Base-by-base conservation (phyloP, 2,329 filamentous ascomycete genomes). In the Xylaria sp. region DNA sequence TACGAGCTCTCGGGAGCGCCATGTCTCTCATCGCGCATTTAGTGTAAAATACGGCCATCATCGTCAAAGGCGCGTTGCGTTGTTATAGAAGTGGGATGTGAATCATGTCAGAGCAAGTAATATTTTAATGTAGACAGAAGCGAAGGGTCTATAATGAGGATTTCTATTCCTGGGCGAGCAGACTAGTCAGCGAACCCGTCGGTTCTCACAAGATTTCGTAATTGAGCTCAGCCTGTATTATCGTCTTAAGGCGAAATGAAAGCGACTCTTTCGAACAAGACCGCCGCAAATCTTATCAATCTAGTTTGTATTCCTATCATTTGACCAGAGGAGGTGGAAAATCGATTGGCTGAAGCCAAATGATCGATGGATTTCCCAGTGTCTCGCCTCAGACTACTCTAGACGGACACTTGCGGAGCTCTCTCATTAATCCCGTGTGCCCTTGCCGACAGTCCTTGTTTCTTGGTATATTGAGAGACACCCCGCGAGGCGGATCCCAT, bases 11-110 rank as follows among this genome's bases (percentile, higher is more conserved):
- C 48, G 28, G 28, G 5, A 41, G 39, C 25, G 44, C 50, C 15
- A 37, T 37, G 9, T 48, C 34, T 34, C 25, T 4, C 10, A 10
- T 28, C 15, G 12, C 5, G 9, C 23, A 46, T 23, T 18, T 15
- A 6, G 60, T 44, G 15, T 37, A 46, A 48, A 32, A 39, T 32
- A 28, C 59, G 18, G 54, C 44, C 52, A 52, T 41, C 39, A 20
- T 41, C 25, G 34, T 9, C 34, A 44, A 50, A 28, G 25, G 13
- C 51, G 23, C n/a, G 46, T 25, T 12, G 10, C 55, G 32, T 54
- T 46, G 7, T 34, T 9, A 32, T 12, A 34, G 34, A 15, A 32
- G 13, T 32, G 13, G 25, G 48, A 34, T 23, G 5, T 44, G 32
- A 23, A 15, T 8, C 59, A 18, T 25, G 20, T 28, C 20, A 18